Percentiles rank a stretch among this genome's conserved stretches.
Conservation (phyloP, 2,329 filamentous ascomycete genomes). For the Colletotrichum falcatum region DNA sequence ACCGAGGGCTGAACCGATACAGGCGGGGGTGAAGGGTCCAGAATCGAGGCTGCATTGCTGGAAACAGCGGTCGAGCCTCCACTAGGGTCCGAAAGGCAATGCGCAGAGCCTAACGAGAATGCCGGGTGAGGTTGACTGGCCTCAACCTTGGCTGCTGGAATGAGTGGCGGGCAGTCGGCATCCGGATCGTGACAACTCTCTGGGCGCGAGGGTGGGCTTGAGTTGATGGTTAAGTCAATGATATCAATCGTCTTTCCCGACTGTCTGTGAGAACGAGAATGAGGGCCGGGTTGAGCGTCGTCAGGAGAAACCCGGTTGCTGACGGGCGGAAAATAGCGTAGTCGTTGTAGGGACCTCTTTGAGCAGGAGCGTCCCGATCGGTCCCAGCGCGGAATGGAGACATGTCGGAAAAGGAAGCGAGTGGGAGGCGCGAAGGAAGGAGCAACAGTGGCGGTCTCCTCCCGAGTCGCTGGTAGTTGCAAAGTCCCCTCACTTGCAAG, state of each 20-base stretch:
- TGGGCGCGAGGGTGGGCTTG: slow-evolving; percentile 19
- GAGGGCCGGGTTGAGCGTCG: slow-evolving; percentile 5
- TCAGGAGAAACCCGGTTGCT: slow-evolving; percentile 16
- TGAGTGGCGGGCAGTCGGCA: slow-evolving; percentile 24
- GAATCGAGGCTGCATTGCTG: slow-evolving; percentile 38
- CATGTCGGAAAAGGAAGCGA: slow-evolving; percentile 25
- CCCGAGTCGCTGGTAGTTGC: slow-evolving; percentile 5
- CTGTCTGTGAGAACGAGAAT: slow-evolving; percentile 3
- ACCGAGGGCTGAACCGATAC: slow-evolving; percentile 32
- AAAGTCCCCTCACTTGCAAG: slow-evolving; percentile 34
- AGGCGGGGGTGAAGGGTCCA: slow-evolving; percentile 38
- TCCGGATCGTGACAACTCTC: slow-evolving; percentile 7
- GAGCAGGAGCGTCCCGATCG: slow-evolving; percentile 32
- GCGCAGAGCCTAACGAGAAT: slow-evolving; percentile 26
- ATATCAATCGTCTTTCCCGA: slow-evolving; percentile 11
- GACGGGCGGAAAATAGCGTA: slow-evolving; percentile 19
- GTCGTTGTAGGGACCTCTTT: slow-evolving; percentile 32
- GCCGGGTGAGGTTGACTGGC: slow-evolving; percentile 3
- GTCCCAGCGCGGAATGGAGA: slow-evolving; percentile 29
- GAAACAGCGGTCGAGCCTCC: slow-evolving; percentile 37
- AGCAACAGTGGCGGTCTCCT: slow-evolving; percentile 7
- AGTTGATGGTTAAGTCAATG: slow-evolving; percentile 33
- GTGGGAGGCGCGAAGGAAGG: slow-evolving; percentile 15
- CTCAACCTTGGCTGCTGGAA: slow-evolving; percentile 26
- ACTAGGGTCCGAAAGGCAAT: slow-evolving; percentile 33